Conservation (phyloP, 345 rosid genomes). For the Acer yangbiense region DNA sequence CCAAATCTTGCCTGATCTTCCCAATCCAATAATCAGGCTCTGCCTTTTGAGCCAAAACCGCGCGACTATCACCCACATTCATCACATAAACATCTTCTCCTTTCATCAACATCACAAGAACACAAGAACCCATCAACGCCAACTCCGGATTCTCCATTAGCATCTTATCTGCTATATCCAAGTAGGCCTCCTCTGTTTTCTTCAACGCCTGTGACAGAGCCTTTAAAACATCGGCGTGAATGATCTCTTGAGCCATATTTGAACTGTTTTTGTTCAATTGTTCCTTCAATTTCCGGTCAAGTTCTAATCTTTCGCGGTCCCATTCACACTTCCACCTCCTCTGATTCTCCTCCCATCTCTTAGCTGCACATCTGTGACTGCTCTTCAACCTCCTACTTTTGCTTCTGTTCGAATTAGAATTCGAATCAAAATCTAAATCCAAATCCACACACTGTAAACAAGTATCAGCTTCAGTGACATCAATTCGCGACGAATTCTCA, state of each 20-base stretch:
- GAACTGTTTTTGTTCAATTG: conserved; percentile 38
- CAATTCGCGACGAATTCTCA: neutral
- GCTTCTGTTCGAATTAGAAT: conserved; percentile 31
- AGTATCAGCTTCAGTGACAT: conserved; percentile 20
- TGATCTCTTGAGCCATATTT: conserved; percentile 37
- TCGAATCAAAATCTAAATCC: conserved; percentile 16
- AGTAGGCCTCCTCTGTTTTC: conserved; percentile 87
- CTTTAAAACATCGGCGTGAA: conserved; percentile 69
- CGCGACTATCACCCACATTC: conserved; percentile 97
- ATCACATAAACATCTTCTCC: conserved; percentile 93
- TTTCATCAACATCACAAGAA: conserved; percentile 89
- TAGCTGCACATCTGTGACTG: conserved; percentile 39
- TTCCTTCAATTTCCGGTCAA: conserved; percentile 67
- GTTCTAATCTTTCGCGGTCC: conserved; percentile 69
- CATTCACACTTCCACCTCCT: conserved; percentile 75
- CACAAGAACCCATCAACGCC: conserved; percentile 97
- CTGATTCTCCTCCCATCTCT: conserved; percentile 73
- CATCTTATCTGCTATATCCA: conserved; percentile 87
- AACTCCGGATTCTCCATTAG: conserved; percentile 85
- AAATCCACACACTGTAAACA: conserved; percentile 39
- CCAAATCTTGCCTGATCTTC: conserved; percentile 70
- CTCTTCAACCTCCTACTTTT: conserved; percentile 39
- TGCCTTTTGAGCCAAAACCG: conserved; percentile 74
- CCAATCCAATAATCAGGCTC: conserved; percentile 76
- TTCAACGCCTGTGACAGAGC: conserved; percentile 79